These are phyloP conservation scores for Halophytophthora polymorphica DNA, from an alignment of 352 stramenopile species.

Conservation along the genomic window DNA sequence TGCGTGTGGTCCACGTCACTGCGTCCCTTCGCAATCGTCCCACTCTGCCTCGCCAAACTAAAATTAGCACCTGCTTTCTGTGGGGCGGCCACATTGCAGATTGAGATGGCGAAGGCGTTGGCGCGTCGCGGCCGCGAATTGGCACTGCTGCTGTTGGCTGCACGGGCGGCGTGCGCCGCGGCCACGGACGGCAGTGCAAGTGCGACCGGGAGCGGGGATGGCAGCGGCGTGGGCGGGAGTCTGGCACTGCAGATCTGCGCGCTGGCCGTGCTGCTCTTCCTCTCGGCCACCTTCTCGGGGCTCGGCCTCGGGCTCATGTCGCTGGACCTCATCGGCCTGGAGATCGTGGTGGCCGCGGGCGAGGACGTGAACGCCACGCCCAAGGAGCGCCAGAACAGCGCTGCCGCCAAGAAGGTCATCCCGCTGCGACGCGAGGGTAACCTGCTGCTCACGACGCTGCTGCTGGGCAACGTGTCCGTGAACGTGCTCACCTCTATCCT, in stretches of 20 bases:
- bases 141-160: conserved; percentile 4
- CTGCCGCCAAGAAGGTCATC: conserved; percentile 72
- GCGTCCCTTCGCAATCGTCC: too few relatives aligned
- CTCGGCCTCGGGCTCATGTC: conserved; percentile 96
- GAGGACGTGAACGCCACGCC: conserved; percentile 77
- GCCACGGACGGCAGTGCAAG: conserved; percentile 9
- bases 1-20: too few relatives aligned
- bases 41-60: too few relatives aligned
- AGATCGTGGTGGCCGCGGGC: conserved; percentile 94
- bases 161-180: conserved; percentile 3
- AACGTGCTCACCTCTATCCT: conserved; percentile 98
- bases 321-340: conserved; percentile 95
- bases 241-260: conserved; percentile 46
- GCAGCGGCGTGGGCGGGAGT: conserved; percentile 10
- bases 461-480: conserved; percentile 97
- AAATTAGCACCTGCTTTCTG: too few relatives aligned
- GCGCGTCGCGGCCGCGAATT: neutral
- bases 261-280: conserved; percentile 55
- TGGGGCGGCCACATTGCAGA: too few relatives aligned
- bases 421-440: conserved; percentile 94
- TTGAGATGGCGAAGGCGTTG: too few relatives aligned
- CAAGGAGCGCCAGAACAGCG: conserved; percentile 57
- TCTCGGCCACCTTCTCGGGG: conserved; percentile 93
- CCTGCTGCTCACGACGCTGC: conserved; percentile 96
- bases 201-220: neutral